Evolutionary conservation across 306 rosid genomes (phyloP), one percentile per base, ranked within the genome.

Genomic region (Vigna angularis): DNA sequence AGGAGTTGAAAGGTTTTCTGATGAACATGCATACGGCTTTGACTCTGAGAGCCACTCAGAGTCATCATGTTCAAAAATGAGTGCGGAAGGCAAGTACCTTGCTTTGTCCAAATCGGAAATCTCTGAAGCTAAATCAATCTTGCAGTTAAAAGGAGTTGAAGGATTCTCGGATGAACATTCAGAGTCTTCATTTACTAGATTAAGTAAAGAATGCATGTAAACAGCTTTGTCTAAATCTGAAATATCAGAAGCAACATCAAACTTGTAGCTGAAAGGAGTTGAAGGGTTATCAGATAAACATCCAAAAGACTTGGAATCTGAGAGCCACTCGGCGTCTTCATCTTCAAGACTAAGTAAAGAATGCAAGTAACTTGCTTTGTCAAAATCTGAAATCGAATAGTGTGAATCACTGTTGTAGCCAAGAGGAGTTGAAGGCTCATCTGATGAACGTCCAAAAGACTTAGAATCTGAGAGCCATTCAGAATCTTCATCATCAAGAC

Each of bases 1-100:
- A 22, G 64, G 64, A 24, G 64, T 57, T 57, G 64, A 57, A 57
- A 16, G 64, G 36, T 57, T 57, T n/a, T 57, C 38, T 4, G 17
- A 26, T 57, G 38, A 30, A 24, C 5, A 15, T 30, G n/a, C 40
- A 30, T 5, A 61, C 15, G 74, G 20, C 49, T 62, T 82, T 1
- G 75, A 70, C 59, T 68, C 86, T 26, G 84, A 66, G 56, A 84
- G 82, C 88, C 84, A 82, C 30, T 66, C 78, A 16, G 36, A 58
- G 50, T 83, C 89, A 75, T 85, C 88, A 7, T 63, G 78, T 17
- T 87, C 86, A 66, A 84, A 82, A 79, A 45, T 69, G 51, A 85
- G 42, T 16, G 87, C 81, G 20, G 90, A 85, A 11, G 55, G 53
- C 63, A 11, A n/a, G 56, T 76, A 82, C 72, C 84, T 55, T 10